phyloP scores from a whole-genome alignment of 2,329 filamentous ascomycete genomes.

The Capronia epimyces region DNA sequence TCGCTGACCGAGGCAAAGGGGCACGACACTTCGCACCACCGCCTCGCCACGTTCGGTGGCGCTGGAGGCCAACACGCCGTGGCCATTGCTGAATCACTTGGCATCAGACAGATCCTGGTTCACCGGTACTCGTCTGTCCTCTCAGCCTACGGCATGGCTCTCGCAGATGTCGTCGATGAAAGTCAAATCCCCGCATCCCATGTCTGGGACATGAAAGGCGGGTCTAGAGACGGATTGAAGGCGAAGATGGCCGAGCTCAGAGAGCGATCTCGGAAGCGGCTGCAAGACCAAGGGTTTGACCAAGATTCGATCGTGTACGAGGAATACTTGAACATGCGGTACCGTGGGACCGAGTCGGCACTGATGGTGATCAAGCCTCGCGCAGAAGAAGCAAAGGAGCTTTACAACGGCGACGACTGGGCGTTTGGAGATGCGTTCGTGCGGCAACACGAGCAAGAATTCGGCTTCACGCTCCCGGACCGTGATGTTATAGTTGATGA shows the following conservation, averaged over 20 bases:
- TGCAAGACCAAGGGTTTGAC: constrained; percentile 73
- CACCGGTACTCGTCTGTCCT: constrained; percentile 88
- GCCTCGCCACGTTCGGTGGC: constrained; percentile 87
- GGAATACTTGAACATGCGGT: constrained; percentile 90
- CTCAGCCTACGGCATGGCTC: constrained; percentile 86
- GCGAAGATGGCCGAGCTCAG: constrained; percentile 74
- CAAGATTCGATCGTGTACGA: constrained; percentile 73
- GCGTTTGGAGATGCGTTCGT: constrained; percentile 80
- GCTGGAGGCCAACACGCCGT: constrained; percentile 91
- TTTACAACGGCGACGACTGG: constrained; percentile 64
- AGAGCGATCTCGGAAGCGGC: constrained; percentile 61
- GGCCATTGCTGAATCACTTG: constrained; percentile 78
- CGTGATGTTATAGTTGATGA: constrained; percentile 87
- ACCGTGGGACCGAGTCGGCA: constrained; percentile 82
- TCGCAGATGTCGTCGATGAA: constrained; percentile 90
- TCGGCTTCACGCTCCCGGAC: constrained; percentile 81
- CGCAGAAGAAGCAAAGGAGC: constrained; percentile 54
- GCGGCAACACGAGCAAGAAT: constrained; percentile 83
- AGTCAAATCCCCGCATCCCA: constrained; percentile 60
- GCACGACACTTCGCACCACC: constrained; percentile 81
- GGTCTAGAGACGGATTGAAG: constrained; percentile 58
- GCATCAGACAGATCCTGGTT: constrained; percentile 77
- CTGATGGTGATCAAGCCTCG: constrained; percentile 79
- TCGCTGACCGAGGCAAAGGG: constrained; percentile 89
- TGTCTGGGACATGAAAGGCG: constrained; percentile 54